Evolutionary conservation across 768 basidiomycete genomes (phyloP).

Genomic region (Mycena rebaudengoi): DNA sequence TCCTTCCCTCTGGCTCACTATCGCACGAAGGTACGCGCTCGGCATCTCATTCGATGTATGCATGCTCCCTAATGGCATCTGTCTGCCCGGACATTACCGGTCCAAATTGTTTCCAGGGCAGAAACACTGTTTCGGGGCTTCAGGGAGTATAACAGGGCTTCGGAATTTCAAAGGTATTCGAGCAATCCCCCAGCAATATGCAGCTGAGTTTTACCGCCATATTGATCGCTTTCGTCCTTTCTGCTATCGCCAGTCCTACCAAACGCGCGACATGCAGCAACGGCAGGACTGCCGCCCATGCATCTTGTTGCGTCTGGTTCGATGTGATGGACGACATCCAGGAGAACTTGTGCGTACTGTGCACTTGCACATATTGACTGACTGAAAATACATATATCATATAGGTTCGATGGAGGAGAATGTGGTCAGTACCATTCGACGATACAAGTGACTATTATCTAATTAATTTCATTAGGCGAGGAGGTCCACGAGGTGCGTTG

Average conservation of each 20-base stretch:
- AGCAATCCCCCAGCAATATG: too few species aligned
- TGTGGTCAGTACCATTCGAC: constrained; percentile 34
- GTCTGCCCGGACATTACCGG: too few species aligned
- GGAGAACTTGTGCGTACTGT: constrained; percentile 33
- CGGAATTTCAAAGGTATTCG: too few species aligned
- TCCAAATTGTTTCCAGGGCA: too few species aligned
- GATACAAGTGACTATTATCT: not conserved
- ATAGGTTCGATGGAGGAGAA: constrained; percentile 39
- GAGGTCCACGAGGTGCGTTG: constrained; percentile 38
- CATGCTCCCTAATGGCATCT: too few species aligned
- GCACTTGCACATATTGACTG: not conserved
- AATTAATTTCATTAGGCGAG: constrained; percentile 26
- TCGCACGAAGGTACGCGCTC: too few species aligned
- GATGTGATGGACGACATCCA: constrained; percentile 47
- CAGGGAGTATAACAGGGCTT: too few species aligned
- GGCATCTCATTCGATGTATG: too few species aligned
- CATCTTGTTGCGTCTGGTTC: constrained; percentile 44
- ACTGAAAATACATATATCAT: not conserved
- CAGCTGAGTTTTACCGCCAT: too few species aligned
- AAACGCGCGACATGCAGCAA: constrained; percentile 35
- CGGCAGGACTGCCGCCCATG: constrained; percentile 25
- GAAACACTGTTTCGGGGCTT: too few species aligned
- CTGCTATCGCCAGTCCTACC: constrained; percentile 46
- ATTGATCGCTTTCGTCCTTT: constrained; percentile 39
- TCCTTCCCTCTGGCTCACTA: too few species aligned